Base-by-base conservation (phyloP, 2,329 filamentous ascomycete species). In the Pestalotiopsis sp. region DNA sequence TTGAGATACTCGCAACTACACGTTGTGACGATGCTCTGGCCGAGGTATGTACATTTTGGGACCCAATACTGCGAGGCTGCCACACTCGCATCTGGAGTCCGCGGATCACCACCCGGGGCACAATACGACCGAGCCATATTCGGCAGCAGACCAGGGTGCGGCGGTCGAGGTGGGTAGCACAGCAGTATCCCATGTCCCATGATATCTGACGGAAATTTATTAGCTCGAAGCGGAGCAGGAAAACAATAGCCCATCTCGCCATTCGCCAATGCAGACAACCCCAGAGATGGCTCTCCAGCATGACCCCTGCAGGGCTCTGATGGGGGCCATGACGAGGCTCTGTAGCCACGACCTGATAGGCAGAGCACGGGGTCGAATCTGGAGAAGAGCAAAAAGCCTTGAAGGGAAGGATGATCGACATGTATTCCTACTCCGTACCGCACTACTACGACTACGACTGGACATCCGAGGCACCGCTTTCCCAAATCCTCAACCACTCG, bases 281-380 rank as follows among this genome's bases (percentile, higher is more conserved):
- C 58, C 58, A 61, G 55, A 61, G 26, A 58, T 58, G 56, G 58
- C 30, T 9, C 17, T 52, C 58, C 35, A 61, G 58, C 58, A 61
- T 61, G 7, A 35, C 58, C 58, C 58, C 58, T 61, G 58, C 20
- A 61, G 13, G 58, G 30, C 58, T 35, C 20, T 35, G 44, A 52
- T 35, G 26, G 24, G 30, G 58, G 22, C 35, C 58, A 39, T 39
- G 58, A 61, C 58, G 58, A 61, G 58, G 58, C 58, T 61, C 58
- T 61, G n/a, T 20, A 20, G 30, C 14, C 61, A 38, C n/a, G 38
- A 64, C 26, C 61, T 64, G 39, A 64, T 64, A 64, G 61, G 61
- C 39, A 61, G 58, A 40, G 26, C 26, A 39, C 35, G 14, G 35
- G 14, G 44, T 52, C 20, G 58, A 61, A 61, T 38, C 26, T 35